Evolutionary conservation across 352 stramenopile species (phyloP).

Genomic region (Aphanomyces astaci): DNA sequence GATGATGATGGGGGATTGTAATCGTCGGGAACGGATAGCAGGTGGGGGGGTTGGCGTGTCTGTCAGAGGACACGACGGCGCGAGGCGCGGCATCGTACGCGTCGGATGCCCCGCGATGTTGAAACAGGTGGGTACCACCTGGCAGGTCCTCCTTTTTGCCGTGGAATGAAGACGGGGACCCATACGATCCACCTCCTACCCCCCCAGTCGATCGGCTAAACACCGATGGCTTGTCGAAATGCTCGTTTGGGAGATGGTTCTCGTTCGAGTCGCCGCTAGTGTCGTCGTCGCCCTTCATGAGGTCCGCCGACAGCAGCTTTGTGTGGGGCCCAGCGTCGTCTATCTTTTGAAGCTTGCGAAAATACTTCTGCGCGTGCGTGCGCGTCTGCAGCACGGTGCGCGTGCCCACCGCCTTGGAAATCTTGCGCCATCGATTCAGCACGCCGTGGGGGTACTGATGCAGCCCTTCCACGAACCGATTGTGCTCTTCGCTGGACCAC

Average conservation of each 20-base stretch:
- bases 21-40: constrained; percentile 20
- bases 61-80: not conserved
- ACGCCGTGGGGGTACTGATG: constrained; percentile 67
- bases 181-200: not conserved
- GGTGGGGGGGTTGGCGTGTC: not conserved
- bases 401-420: constrained; percentile 71
- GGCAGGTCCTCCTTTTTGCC: constrained; percentile 16
- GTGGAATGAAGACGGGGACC: not conserved
- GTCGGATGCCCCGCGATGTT: not conserved
- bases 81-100: not conserved
- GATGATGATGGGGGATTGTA: not conserved
- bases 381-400: constrained; percentile 79
- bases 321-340: not conserved
- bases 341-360: constrained; percentile 55
- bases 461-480: constrained; percentile 80
- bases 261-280: not conserved
- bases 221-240: not conserved
- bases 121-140: not conserved
- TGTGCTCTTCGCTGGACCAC: constrained; percentile 35
- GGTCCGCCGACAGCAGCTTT: not conserved
- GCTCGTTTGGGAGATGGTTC: constrained; percentile 5
- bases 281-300: not conserved
- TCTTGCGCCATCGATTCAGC: constrained; percentile 56
- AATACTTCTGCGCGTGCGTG: constrained; percentile 85
- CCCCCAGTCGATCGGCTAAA: not conserved